Conservation (phyloP, 305 asterid species). For the Fraxinus sp. region DNA sequence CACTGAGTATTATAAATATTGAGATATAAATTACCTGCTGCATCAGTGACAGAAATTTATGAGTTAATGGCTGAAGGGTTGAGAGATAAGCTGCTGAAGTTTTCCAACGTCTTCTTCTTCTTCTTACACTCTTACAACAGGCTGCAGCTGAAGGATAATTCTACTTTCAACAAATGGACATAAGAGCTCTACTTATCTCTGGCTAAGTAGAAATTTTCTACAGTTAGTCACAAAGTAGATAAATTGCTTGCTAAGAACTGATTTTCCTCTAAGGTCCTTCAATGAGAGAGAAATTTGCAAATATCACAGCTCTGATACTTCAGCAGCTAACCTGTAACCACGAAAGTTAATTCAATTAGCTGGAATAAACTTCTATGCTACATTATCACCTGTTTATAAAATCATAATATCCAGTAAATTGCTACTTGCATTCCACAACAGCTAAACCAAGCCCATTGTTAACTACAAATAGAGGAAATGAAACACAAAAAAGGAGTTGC, state of each 20-base stretch:
- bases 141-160: background rate
- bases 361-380: background rate
- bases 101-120: background rate
- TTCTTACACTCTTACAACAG: slow-evolving; percentile 3
- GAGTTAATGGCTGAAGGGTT: slow-evolving; percentile 1
- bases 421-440: background rate
- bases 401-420: background rate
- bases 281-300: slow-evolving; percentile 13
- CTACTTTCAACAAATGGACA: background rate
- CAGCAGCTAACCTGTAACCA: slow-evolving; percentile 39
- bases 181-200: slow-evolving; percentile 18
- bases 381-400: slow-evolving; percentile 2
- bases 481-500: background rate
- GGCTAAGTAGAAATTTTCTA: background rate
- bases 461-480: background rate
- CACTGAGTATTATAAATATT: background rate
- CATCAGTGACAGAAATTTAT: background rate
- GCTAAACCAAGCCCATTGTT: background rate
- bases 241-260: background rate
- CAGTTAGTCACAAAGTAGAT: background rate
- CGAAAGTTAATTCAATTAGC: slow-evolving; percentile 13
- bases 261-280: background rate
- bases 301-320: slow-evolving; percentile 26
- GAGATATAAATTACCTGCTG: slow-evolving; percentile 11
- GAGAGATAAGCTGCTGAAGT: slow-evolving; percentile 5